phyloP scores from a whole-genome alignment of 2,329 filamentous ascomycete genomes.

The Pseudopyricularia javanii region DNA sequence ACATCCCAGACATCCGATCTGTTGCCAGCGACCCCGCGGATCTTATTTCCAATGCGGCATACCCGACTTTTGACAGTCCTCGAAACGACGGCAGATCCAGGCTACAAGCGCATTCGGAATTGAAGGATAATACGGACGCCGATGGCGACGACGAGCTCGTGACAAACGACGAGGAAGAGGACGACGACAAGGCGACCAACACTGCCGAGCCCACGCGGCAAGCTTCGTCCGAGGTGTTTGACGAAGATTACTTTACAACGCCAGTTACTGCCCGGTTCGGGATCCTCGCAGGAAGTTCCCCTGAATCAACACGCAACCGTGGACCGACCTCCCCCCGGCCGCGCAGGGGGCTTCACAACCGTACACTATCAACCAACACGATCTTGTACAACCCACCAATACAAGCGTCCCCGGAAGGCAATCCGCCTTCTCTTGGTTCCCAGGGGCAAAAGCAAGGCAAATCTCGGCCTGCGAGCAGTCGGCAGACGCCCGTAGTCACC shows the following conservation, averaged over 20 bases:
- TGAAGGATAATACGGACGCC: conserved; percentile 60
- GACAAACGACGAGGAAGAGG: conserved; percentile 60
- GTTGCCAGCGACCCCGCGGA: conserved; percentile 53
- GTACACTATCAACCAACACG: conserved; percentile 70
- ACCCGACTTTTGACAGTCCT: conserved; percentile 12
- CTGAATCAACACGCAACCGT: conserved; percentile 2
- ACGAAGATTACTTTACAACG: conserved; percentile 44
- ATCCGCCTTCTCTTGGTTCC: background rate
- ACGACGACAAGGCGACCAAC: conserved; percentile 35
- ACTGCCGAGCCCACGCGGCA: conserved; percentile 15
- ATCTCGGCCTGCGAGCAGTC: conserved; percentile 22
- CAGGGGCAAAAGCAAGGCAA: conserved; percentile 14
- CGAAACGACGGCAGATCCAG: background rate
- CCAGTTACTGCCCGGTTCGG: conserved; percentile 22
- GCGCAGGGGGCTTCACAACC: conserved; percentile 43
- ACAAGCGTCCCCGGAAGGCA: background rate
- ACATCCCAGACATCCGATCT: conserved; percentile 44
- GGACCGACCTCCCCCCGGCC: conserved; percentile 14
- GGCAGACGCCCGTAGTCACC: conserved; percentile 23
- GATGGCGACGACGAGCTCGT: conserved; percentile 87
- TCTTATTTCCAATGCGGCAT: conserved; percentile 33
- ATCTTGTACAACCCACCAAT: conserved; percentile 64
- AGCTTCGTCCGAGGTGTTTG: conserved; percentile 13
- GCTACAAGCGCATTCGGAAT: conserved; percentile 22
- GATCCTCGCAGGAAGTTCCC: conserved; percentile 1